Evolutionary conservation across 2,329 filamentous ascomycete genomes (phyloP).

Genomic region (Periconia digitata): DNA sequence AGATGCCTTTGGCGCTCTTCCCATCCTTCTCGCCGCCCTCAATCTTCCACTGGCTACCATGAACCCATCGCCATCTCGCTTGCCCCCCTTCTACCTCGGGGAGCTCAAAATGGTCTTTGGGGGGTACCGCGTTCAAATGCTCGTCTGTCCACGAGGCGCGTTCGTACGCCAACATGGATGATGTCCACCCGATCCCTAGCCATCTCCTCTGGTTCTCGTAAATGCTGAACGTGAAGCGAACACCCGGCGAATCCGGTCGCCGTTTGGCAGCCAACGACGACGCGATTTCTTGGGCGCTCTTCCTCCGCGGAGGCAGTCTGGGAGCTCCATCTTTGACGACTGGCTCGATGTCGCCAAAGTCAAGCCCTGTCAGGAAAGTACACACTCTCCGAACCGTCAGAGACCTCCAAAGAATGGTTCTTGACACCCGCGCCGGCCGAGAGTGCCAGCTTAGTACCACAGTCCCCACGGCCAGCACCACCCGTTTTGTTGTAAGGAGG

Average conservation of each 20-base stretch:
- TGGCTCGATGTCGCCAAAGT: slow-evolving; percentile 58
- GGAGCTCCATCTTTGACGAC: slow-evolving; percentile 34
- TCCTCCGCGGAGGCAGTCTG: slow-evolving; percentile 45
- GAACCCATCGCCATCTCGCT: slow-evolving; percentile 77
- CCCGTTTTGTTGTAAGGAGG: slow-evolving; percentile 82
- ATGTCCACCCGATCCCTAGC: slow-evolving; percentile 94
- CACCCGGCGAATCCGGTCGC: slow-evolving; percentile 64
- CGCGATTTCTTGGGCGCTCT: slow-evolving; percentile 51
- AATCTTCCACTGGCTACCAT: slow-evolving; percentile 82
- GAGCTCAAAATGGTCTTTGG: slow-evolving; percentile 71
- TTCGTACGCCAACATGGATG: slow-evolving; percentile 87
- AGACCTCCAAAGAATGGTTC: slow-evolving; percentile 89
- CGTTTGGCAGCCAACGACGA: slow-evolving; percentile 47
- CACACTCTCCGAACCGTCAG: slow-evolving; percentile 69
- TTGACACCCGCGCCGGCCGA: slow-evolving; percentile 77
- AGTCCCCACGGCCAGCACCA: slow-evolving; percentile 84
- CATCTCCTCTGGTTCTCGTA: slow-evolving; percentile 96
- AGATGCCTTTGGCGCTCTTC: slow-evolving; percentile 39
- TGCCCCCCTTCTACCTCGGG: slow-evolving; percentile 67
- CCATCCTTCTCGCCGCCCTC: slow-evolving; percentile 63
- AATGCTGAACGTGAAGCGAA: slow-evolving; percentile 94
- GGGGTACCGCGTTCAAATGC: slow-evolving; percentile 77
- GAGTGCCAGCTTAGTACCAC: slow-evolving; percentile 90
- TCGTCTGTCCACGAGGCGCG: slow-evolving; percentile 93
- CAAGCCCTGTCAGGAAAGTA: slow-evolving; percentile 76